These are phyloP conservation scores for Pichia cactophila DNA, from an alignment of 1,139 yeast genomes.

Conservation along the genomic window DNA sequence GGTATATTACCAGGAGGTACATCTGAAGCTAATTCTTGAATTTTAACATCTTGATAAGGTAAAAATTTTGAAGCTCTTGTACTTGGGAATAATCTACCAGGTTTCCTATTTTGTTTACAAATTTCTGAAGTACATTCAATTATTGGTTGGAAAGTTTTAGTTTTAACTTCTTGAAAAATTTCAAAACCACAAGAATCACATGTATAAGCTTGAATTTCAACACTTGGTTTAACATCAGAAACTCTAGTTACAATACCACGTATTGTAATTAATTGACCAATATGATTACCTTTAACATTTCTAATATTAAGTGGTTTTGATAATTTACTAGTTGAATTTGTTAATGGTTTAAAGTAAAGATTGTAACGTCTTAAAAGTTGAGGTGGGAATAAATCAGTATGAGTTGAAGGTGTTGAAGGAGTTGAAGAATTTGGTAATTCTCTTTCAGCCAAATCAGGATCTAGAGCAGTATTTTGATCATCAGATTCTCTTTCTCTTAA, in stretches of 20 bases:
- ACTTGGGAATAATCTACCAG: constrained; percentile 86
- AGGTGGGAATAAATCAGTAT: constrained; percentile 60
- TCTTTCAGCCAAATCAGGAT: constrained; percentile 21
- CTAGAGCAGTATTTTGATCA: constrained; percentile 28
- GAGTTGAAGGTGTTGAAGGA: constrained; percentile 14
- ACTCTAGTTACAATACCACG: constrained; percentile 94
- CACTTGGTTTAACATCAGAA: constrained; percentile 91
- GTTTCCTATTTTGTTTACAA: constrained; percentile 70
- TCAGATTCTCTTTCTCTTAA: constrained; percentile 62
- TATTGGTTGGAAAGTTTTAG: constrained; percentile 79
- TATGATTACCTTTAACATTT: constrained; percentile 73
- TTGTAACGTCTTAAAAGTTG: constrained; percentile 80
- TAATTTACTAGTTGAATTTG: constrained; percentile 34
- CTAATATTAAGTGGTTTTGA: constrained; percentile 73
- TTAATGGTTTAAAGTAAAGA: constrained; percentile 77
- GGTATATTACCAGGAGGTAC: constrained; percentile 99
- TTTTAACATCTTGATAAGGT: constrained; percentile 90
- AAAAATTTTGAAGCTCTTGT: constrained; percentile 94
- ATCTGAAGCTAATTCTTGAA: constrained; percentile 92
- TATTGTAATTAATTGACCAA: constrained; percentile 84
- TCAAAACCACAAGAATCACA: constrained; percentile 98
- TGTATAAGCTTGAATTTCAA: constrained; percentile 87
- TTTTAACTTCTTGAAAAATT: constrained; percentile 87
- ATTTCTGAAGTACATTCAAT: constrained; percentile 76
- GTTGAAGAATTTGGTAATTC: constrained; percentile 21